Conservation (phyloP, 1,284 basidiomycete species). For the Cystobasidium slooffiae region DNA sequence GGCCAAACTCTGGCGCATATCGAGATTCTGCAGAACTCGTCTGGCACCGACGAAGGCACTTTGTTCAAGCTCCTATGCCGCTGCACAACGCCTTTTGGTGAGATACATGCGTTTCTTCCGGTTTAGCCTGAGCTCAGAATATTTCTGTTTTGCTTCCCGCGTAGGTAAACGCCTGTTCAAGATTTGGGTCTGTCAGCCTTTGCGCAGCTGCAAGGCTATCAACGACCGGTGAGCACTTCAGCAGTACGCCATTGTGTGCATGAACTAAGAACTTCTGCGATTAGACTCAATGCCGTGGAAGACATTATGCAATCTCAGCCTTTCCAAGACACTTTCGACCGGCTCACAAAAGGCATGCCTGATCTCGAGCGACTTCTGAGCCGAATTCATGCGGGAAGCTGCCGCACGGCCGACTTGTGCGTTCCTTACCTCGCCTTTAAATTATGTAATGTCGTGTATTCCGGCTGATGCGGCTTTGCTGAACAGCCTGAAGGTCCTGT, state of each 20-base stretch:
- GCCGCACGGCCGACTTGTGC: conserved; percentile 79
- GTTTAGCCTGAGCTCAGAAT: not conserved
- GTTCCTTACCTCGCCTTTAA: not conserved
- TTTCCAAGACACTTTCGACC: conserved; percentile 75
- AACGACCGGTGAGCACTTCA: conserved; percentile 69
- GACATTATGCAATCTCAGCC: conserved; percentile 77
- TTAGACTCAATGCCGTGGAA: conserved; percentile 85
- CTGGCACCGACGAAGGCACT: conserved; percentile 86
- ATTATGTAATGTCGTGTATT: not conserved
- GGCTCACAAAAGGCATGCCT: conserved; percentile 76
- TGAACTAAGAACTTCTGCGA: no score
- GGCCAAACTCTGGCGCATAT: conserved; percentile 92
- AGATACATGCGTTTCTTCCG: conserved; percentile 46
- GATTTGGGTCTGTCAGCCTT: conserved; percentile 89
- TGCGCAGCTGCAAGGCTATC: conserved; percentile 78
- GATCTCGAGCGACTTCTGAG: conserved; percentile 93
- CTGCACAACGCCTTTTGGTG: conserved; percentile 87
- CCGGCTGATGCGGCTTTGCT: not conserved
- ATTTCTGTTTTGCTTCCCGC: not conserved
- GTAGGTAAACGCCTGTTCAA: conserved; percentile 87
- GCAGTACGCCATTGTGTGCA: not conserved
- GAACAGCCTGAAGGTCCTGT: conserved; percentile 59
- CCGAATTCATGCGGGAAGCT: conserved; percentile 87
- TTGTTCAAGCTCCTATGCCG: conserved; percentile 79
- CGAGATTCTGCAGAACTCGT: conserved; percentile 88